Percentiles rank a stretch among this genome's conserved stretches.
Evolutionary conservation across 164 flowering plant species (phyloP).

Genomic region (Macadamia tetraphylla): DNA sequence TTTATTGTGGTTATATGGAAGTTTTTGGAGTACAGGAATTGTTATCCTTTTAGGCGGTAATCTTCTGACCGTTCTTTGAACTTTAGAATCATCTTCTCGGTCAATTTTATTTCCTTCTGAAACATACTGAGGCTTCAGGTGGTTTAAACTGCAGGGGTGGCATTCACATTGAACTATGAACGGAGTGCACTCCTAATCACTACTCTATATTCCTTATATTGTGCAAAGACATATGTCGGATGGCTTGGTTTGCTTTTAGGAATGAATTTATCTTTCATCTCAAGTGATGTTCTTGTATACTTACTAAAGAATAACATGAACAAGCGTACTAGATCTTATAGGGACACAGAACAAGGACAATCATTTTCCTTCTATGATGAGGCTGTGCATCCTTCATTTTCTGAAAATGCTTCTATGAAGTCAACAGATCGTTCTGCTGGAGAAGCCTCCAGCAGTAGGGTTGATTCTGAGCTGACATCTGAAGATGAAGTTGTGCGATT

Average conservation of each 20-base stretch:
- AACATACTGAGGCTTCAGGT: constrained; percentile 1
- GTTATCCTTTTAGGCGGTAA: constrained; percentile 63
- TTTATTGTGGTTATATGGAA: constrained; percentile 85
- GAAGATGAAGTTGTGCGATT: constrained; percentile 90
- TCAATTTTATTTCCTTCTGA: not conserved
- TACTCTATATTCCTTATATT: constrained; percentile 63
- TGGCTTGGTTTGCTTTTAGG: constrained; percentile 77
- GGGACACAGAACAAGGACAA: constrained; percentile 36
- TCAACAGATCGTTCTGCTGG: constrained; percentile 64
- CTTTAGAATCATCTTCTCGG: not conserved
- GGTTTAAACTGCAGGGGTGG: constrained; percentile 55
- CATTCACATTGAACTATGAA: constrained; percentile 52
- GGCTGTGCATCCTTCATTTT: constrained; percentile 31
- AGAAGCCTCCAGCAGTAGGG: constrained; percentile 80
- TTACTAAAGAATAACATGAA: constrained; percentile 54
- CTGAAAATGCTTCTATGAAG: constrained; percentile 38
- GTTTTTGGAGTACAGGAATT: constrained; percentile 80
- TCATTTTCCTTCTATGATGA: constrained; percentile 37
- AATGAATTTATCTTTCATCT: constrained; percentile 77
- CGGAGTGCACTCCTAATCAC: constrained; percentile 61
- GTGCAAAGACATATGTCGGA: constrained; percentile 77
- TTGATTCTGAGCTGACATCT: constrained; percentile 70
- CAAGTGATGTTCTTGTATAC: constrained; percentile 77
- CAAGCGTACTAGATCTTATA: constrained; percentile 39
- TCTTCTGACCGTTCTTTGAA: constrained; percentile 8